These are phyloP conservation scores for Ziziphus jujuba DNA, from an alignment of 306 rosid species.

Conservation along the genomic window DNA sequence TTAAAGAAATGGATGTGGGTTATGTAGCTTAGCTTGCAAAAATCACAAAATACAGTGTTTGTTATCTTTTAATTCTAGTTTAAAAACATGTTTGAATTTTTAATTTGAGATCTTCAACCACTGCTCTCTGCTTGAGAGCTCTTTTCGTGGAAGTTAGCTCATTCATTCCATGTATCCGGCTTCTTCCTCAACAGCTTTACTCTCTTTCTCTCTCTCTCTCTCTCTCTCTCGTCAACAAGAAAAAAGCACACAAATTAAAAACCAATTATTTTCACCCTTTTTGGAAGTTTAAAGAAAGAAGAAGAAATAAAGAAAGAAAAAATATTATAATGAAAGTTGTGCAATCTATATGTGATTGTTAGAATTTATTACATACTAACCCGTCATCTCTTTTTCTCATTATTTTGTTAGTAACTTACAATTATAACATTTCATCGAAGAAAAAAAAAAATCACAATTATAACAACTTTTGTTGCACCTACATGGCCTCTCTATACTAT, in stretches of 20 bases:
- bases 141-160: slow-evolving; percentile 59
- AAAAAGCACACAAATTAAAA: too few relatives aligned
- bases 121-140: slow-evolving; percentile 40
- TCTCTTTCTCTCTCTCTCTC: not conserved
- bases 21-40: slow-evolving; percentile 78
- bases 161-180: slow-evolving; percentile 37
- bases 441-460: too few relatives aligned
- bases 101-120: slow-evolving; percentile 47
- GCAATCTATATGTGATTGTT: slow-evolving; percentile 5
- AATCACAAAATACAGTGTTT: slow-evolving; percentile 41
- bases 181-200: slow-evolving; percentile 19
- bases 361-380: slow-evolving; percentile 9
- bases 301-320: not conserved
- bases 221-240: not conserved
- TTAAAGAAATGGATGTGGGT: slow-evolving; percentile 8
- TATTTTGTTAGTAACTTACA: slow-evolving; percentile 1
- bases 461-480: too few relatives aligned
- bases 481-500: too few relatives aligned
- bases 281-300: not conserved
- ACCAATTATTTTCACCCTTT: not conserved
- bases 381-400: slow-evolving; percentile 16
- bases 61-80: slow-evolving; percentile 24
- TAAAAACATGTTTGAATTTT: slow-evolving; percentile 34
- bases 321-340: not conserved
- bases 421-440: not conserved